Percentiles rank a stretch among this genome's conserved stretches.
These are phyloP conservation scores for Solanum pimpinellifolium DNA, from an alignment of 257 asterid species.

Conservation along the genomic window DNA sequence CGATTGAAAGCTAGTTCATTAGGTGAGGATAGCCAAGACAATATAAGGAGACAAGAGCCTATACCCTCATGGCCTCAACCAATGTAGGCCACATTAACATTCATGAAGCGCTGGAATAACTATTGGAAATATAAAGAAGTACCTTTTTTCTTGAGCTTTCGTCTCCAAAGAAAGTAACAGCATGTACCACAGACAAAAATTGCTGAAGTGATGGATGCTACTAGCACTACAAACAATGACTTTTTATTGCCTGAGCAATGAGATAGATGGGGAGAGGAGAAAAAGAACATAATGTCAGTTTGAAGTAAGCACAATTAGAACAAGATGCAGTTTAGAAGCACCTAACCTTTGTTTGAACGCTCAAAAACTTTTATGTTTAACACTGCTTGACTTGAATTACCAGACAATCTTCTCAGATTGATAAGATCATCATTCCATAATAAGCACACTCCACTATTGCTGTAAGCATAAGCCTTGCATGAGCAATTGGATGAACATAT, in stretches of 20 bases:
- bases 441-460: neutral
- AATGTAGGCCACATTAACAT: neutral
- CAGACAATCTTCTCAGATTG: neutral
- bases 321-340: neutral
- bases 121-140: neutral
- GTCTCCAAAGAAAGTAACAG: neutral
- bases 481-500: slow-evolving; percentile 10
- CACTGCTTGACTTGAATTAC: neutral
- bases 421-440: neutral
- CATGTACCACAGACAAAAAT: neutral
- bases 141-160: slow-evolving; percentile 14
- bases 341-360: neutral
- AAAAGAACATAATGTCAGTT: neutral
- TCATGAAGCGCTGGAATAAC: neutral
- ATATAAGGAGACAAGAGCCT: neutral
- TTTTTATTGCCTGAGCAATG: slow-evolving; percentile 3
- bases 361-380: neutral
- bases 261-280: neutral
- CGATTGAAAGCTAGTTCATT: neutral
- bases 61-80: neutral
- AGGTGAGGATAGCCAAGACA: neutral
- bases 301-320: neutral
- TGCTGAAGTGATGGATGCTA: neutral
- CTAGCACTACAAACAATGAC: neutral
- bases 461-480: slow-evolving; percentile 9